phyloP scores from a whole-genome alignment of 2,329 filamentous ascomycete species.

The Pestalotiopsis sp. region DNA sequence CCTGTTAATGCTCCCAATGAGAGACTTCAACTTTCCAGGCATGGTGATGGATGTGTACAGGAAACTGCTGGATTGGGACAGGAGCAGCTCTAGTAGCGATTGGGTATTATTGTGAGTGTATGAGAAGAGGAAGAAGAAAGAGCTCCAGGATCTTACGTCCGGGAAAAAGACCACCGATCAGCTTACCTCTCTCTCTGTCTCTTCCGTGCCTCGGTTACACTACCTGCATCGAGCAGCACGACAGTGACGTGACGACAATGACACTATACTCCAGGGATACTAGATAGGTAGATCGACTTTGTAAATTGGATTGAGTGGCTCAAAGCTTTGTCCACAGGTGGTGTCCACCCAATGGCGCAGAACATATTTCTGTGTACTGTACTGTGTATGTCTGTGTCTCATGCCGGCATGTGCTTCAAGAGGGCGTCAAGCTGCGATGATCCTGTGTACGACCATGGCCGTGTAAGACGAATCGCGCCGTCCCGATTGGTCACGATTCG shows the following conservation, averaged over 20 bases:
- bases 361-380: neutral
- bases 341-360: neutral
- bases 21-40: constrained; percentile 20
- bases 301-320: neutral
- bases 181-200: neutral
- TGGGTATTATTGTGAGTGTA: neutral
- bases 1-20: constrained; percentile 46
- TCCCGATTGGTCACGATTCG: neutral
- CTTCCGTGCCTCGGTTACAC: neutral
- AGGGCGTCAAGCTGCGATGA: neutral
- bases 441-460: neutral
- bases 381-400: neutral
- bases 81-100: neutral
- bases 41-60: neutral
- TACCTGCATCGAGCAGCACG: neutral
- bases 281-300: neutral
- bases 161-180: neutral
- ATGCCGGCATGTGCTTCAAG: neutral
- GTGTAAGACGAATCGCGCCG: neutral
- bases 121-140: neutral
- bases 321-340: neutral
- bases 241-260: neutral
- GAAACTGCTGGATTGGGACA: neutral
- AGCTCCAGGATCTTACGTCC: neutral
- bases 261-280: neutral